phyloP scores from a whole-genome alignment of 768 basidiomycete genomes.

The Trametes coccinea region DNA sequence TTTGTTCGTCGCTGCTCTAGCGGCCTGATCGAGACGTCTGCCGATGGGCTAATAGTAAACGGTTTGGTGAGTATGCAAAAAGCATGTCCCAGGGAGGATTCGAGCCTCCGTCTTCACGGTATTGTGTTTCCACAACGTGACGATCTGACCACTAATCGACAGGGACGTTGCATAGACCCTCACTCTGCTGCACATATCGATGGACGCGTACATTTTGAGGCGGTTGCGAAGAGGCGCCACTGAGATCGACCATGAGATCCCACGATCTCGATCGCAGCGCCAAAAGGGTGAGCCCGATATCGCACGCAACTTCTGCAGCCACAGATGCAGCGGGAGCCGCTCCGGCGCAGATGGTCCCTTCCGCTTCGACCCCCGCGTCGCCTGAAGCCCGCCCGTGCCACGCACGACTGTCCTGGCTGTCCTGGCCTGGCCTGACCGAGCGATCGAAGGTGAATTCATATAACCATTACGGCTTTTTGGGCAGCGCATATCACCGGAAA shows the following conservation, averaged over 20 bases:
- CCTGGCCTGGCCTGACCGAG: neutral
- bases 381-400: neutral
- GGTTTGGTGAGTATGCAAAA: neutral
- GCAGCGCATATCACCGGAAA: neutral
- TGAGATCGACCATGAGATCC: neutral
- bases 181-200: neutral
- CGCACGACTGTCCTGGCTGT: too few species aligned
- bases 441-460: neutral
- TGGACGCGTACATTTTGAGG: too few species aligned
- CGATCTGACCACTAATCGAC: constrained; percentile 25
- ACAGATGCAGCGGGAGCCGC: neutral
- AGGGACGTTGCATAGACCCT: constrained; percentile 8
- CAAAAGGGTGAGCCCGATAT: constrained; percentile 9
- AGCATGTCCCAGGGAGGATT: constrained; percentile 24
- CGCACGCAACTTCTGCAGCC: neutral
- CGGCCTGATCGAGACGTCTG: too few species aligned
- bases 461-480: too few species aligned
- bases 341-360: neutral
- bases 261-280: constrained; percentile 4
- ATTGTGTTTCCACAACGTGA: constrained; percentile 22
- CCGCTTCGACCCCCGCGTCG: neutral
- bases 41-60: neutral
- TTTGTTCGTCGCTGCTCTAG: too few species aligned
- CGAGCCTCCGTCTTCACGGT: constrained; percentile 25
- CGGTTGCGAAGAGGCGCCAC: neutral